Base-by-base conservation (phyloP, 345 rosid genomes). In the Capsella bursapastoris region DNA sequence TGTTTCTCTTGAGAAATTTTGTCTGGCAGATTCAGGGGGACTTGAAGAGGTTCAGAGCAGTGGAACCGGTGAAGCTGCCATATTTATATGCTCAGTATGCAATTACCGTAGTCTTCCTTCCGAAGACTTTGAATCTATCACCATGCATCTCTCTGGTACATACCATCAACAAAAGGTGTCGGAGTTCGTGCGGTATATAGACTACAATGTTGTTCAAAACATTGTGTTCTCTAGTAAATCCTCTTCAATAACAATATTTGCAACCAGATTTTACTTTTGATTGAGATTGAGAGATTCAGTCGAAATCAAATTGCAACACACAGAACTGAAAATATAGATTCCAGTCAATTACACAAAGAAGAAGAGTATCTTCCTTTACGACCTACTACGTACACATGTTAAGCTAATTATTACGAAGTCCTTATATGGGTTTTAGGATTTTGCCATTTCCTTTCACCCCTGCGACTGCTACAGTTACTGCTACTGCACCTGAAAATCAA, bases 321-420 rank as follows among this genome's bases (percentile, higher is more conserved):
- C 51, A 11, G 32, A 6, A 64, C 69, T 47, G 44, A 47, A 32
- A 64, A 18, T 18, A 18, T 18, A 32, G 40, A 27, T 37, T 31
- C 2, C n/a, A 53, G 57, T 27, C 57, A 7, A 16, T 53, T 27
- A 25, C 35, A 27, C 7, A 27, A 25, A 66, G 25, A 66, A 37
- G 58, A 66, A 29, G 44, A 48, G 16, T 31, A 18, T 18, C 15
- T 48, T 16, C 8, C 27, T 49, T 40, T 12, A 32, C 31, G 55
- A 32, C 68, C 48, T 48, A 32, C 13, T 48, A 65, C 65, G 6
- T 16, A 38, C 64, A 16, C 18, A 63, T 6, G 22, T 66, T 51
- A 50, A 66, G 8, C 52, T 40, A 57, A 13, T 70, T 45, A 64
- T 16, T 70, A 47, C 57, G 45, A 45, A 32, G 73, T 43, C 50